Base-by-base conservation (phyloP, 2,329 filamentous ascomycete species). In the Alternaria atra region DNA sequence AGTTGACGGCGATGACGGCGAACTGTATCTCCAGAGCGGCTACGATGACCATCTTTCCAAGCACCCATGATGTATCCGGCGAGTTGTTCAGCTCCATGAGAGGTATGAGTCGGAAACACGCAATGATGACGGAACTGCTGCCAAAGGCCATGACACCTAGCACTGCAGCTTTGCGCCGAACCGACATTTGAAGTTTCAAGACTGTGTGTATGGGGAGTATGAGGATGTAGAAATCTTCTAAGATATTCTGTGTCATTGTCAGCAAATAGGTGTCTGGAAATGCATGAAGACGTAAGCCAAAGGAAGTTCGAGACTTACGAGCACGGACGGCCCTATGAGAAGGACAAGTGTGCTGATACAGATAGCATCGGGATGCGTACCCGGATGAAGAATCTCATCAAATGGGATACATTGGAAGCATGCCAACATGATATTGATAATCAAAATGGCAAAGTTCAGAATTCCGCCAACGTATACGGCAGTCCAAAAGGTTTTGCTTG, bases 41-140 rank as follows among this genome's bases (percentile, higher is more conserved):
- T 7, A 77, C 65, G 29, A 78, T 73, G 52, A 74, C 64, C 61
- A 77, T 73, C 46, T 73, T 73, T 4, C 76, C 76, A 8, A 78
- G 64, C 3, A 69, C 63, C 39, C 63, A 77, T 20, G 72, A 73
- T 12, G 69, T 61, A 46, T 77, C 74, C 10, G 69, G 54, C 6
- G 66, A 65, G 4, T 44, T 58, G 55, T 70, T 66, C 23, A 78
- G 65, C 40, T 68, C 61, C 53, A 68, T 57, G 9, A 73, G 69
- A 9, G 65, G 59, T 12, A 68, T 60, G n/a, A 73, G 51, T 10
- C 71, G 70, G 42, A 69, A 60, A 30, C 51, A 58, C 1, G 65
- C 67, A 25, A 70, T 58, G 15, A 72, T 54, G 4, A 77, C 72
- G 23, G 75, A 66, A 7, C 64, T 61, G 25, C 60, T 69, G 17